phyloP scores from a whole-genome alignment of 768 basidiomycete genomes.

The Xanthoconium purpureum region DNA sequence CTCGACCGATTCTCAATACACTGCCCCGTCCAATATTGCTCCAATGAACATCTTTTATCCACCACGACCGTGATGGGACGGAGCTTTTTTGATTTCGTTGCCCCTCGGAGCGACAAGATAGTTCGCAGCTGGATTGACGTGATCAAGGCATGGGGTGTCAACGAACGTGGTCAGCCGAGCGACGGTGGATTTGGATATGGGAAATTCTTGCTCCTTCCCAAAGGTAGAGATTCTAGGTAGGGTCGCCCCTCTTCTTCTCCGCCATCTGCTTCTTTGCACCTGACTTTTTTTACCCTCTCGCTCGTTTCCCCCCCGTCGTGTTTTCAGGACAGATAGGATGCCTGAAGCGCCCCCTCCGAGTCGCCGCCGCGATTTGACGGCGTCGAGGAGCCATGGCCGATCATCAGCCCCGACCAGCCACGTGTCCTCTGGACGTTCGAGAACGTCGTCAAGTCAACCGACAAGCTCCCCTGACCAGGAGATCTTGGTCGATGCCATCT shows the following conservation, averaged over 20 bases:
- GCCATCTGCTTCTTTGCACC: background rate
- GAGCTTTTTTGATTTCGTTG: slow-evolving; percentile 75
- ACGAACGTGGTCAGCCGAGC: slow-evolving; percentile 78
- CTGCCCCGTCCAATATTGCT: slow-evolving; percentile 67
- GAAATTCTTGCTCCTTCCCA: slow-evolving; percentile 53
- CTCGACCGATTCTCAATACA: slow-evolving; percentile 70
- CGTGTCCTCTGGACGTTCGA: slow-evolving; percentile 6
- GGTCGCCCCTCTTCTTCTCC: slow-evolving; percentile 1
- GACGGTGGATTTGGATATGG: slow-evolving; percentile 86
- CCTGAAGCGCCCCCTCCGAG: slow-evolving; percentile 27
- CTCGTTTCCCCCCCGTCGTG: background rate
- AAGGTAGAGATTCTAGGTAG: slow-evolving; percentile 61
- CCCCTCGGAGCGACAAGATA: slow-evolving; percentile 56
- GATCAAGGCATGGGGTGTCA: slow-evolving; percentile 82
- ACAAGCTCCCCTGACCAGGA: slow-evolving; percentile 25
- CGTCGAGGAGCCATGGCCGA: slow-evolving; percentile 14
- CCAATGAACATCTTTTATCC: slow-evolving; percentile 66
- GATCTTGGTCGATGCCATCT: slow-evolving; percentile 72
- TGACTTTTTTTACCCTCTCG: background rate
- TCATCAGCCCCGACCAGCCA: background rate
- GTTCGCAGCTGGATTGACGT: slow-evolving; percentile 74
- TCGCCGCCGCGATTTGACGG: slow-evolving; percentile 31
- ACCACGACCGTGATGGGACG: slow-evolving; percentile 59
- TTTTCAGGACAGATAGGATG: slow-evolving; percentile 24
- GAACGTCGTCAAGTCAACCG: background rate